Evolutionary conservation across 2,329 filamentous ascomycete species (phyloP), one percentile per base, ranked within the genome.

Genomic region (Ophiostoma fasciatum): DNA sequence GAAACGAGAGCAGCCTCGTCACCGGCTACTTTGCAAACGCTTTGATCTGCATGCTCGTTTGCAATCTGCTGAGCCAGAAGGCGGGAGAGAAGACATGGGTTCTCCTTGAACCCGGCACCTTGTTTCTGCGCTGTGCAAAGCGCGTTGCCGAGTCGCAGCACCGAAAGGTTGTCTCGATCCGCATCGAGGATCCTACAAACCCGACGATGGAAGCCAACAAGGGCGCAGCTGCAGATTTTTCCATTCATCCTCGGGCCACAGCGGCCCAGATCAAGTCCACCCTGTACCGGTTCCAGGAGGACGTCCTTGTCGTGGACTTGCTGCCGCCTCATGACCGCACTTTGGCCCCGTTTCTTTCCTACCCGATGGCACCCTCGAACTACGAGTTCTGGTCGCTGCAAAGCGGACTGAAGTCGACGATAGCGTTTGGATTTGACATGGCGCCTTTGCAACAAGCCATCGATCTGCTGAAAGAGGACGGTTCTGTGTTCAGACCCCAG

Each of bases 271-370:
- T 36, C 12, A 18, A 19, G 10, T n/a, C 39, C 13, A 20, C 17
- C 1, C 26, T 42, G 4, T 37, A 22, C 17, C 17, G 15, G 1
- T 31, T 32, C 12, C 17, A 15, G 7, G 25, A 8, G 1, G 39
- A 34, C 53, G 33, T 51, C 48, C 0, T 26, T 5, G 36, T 62
- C 6, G 47, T 59, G 36, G 49, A 59, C 39, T 55, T 62, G 28
- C 42, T 55, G 1, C 47, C 51, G 0, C 38, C 48, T n/a, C n/a
- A n/a, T n/a, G n/a, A n/a, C n/a, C n/a, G n/a, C n/a, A n/a, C n/a
- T n/a, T n/a, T n/a, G n/a, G n/a, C n/a, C n/a, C n/a, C n/a, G n/a
- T n/a, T n/a, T n/a, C n/a, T n/a, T n/a, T n/a, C n/a, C n/a, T n/a
- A n/a, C n/a, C n/a, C n/a, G n/a, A n/a, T n/a, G n/a, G n/a, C n/a